Evolutionary conservation across 2,329 filamentous ascomycete species (phyloP).

Genomic region (Xylariales sp.): DNA sequence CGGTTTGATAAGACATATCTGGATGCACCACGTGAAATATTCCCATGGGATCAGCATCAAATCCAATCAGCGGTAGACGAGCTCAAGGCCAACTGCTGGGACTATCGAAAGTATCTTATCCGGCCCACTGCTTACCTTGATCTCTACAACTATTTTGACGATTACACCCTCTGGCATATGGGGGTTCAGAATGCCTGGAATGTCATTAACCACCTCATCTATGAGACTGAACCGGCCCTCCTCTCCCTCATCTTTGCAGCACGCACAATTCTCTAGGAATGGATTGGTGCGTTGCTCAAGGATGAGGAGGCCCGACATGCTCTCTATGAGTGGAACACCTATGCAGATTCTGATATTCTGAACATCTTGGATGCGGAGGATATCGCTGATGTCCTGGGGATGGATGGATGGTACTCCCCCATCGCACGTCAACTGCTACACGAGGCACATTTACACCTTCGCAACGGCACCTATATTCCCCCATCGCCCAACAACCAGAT

Average conservation of each 20-base stretch:
- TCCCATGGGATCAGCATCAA: slow-evolving; percentile 5
- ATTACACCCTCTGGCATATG: slow-evolving; percentile 39
- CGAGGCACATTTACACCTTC: too few relatives aligned
- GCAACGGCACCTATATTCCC: too few relatives aligned
- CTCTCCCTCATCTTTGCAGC: slow-evolving; percentile 21
- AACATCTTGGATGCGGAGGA: too few relatives aligned
- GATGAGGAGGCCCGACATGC: too few relatives aligned
- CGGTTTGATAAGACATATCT: slow-evolving; percentile 1
- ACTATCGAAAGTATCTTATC: slow-evolving; percentile 5
- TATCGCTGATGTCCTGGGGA: too few relatives aligned
- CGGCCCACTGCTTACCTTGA: slow-evolving; percentile 1
- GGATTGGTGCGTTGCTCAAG: too few relatives aligned
- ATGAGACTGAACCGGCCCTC: slow-evolving; percentile 33
- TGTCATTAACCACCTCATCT: slow-evolving; percentile 34
- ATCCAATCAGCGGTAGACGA: slow-evolving; percentile 3
- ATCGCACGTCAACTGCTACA: too few relatives aligned
- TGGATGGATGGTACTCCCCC: too few relatives aligned
- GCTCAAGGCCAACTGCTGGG: slow-evolving; percentile 2
- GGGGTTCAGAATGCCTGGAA: slow-evolving; percentile 46
- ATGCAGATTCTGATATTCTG: too few relatives aligned
- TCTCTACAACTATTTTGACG: slow-evolving; percentile 33
- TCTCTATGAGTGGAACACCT: too few relatives aligned
- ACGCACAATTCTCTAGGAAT: slow-evolving; percentile 12
- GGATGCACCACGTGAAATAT: neutral
- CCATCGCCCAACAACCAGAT: too few relatives aligned